Evolutionary conservation across 768 basidiomycete genomes (phyloP).

Genomic region (Coprinopsis sp.): DNA sequence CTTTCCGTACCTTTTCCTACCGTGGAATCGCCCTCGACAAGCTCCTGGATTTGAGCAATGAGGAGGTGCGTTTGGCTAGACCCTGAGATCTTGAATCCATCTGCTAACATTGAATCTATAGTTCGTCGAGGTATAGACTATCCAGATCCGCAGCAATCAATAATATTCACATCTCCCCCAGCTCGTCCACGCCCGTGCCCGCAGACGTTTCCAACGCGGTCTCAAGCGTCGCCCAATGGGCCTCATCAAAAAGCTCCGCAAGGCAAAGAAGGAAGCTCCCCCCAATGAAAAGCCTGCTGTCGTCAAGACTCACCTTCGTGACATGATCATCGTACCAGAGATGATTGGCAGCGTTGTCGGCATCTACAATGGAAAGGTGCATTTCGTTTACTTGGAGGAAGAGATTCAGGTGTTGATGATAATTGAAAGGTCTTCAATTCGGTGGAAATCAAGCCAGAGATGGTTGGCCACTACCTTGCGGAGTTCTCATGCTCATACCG

Average conservation of each 20-base stretch:
- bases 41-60: constrained; percentile 93
- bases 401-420: neutral
- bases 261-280: constrained; percentile 99
- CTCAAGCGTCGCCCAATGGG: constrained; percentile 98
- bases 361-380: constrained; percentile 96
- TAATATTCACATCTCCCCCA: constrained; percentile 24
- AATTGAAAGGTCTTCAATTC: constrained; percentile 76
- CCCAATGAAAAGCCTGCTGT: constrained; percentile 98
- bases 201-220: constrained; percentile 97
- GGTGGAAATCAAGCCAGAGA: constrained; percentile 99
- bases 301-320: constrained; percentile 98
- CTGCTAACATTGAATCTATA: constrained; percentile 27
- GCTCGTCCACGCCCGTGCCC: constrained; percentile 98
- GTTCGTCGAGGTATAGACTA: constrained; percentile 67
- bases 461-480: constrained; percentile 99
- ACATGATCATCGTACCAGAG: constrained; percentile 99
- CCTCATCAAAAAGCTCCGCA: constrained; percentile 98
- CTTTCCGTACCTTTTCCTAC: constrained; percentile 98
- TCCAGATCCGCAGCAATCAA: neutral
- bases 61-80: constrained; percentile 68
- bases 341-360: constrained; percentile 99
- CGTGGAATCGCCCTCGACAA: constrained; percentile 98
- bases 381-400: constrained; percentile 17
- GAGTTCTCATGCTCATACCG: constrained; percentile 97
- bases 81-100: constrained; percentile 1